Evolutionary conservation across 176 grass and related monocot genomes (phyloP).

Genomic region (Oryza rufipogon): DNA sequence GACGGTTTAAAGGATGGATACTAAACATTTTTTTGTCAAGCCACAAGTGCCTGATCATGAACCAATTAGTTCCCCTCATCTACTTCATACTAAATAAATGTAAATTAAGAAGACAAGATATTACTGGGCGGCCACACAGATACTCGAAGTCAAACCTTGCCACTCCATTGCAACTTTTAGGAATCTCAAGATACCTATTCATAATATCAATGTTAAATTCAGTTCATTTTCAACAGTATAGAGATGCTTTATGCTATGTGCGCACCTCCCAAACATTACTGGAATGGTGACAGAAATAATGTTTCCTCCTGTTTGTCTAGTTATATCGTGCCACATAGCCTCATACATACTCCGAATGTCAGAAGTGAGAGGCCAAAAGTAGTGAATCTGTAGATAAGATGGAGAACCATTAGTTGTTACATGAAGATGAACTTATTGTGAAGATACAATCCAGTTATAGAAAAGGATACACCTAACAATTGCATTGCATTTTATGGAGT

Average conservation of each 20-base stretch:
- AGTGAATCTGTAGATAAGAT: conserved; percentile 59
- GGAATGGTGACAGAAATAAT: conserved; percentile 60
- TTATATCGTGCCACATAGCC: conserved; percentile 61
- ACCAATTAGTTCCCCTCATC: not conserved
- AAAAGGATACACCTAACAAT: not conserved
- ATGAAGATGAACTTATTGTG: conserved; percentile 13
- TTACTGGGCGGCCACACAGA: conserved; percentile 91
- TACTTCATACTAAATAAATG: conserved; percentile 26
- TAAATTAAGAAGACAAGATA: conserved; percentile 40
- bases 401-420: not conserved
- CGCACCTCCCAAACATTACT: conserved; percentile 97
- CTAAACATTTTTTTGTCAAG: not conserved
- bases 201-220: conserved; percentile 33
- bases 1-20: not conserved
- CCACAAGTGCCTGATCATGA: conserved; percentile 3
- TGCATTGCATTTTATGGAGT: not conserved
- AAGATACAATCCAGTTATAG: not conserved
- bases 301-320: conserved; percentile 44
- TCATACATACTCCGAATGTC: conserved; percentile 60
- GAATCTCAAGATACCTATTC: conserved; percentile 83
- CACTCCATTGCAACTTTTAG: conserved; percentile 84
- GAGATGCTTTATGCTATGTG: conserved; percentile 25
- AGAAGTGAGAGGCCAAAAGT: conserved; percentile 81
- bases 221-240: conserved; percentile 24
- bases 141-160: conserved; percentile 90